These are phyloP conservation scores for Flaveria trinervia DNA, from an alignment of 129 eudicot genomes.

Conservation along the genomic window DNA sequence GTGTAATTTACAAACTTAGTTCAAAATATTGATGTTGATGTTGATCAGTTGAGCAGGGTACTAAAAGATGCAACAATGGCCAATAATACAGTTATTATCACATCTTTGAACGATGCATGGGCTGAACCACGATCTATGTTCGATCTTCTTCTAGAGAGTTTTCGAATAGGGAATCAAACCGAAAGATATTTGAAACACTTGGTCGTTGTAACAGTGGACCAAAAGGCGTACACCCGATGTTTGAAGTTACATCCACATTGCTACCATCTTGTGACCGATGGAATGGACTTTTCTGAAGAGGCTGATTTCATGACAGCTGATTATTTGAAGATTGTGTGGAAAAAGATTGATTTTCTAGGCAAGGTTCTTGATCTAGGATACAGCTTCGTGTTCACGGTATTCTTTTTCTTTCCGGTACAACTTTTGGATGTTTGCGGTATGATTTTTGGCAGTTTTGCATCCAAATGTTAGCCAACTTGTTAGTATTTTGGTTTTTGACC, in stretches of 20 bases:
- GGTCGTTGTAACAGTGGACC: conserved; percentile 45
- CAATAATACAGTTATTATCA: conserved; percentile 45
- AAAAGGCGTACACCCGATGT: conserved; percentile 51
- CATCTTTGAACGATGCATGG: conserved; percentile 56
- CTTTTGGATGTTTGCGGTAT: neutral
- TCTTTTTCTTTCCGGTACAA: neutral
- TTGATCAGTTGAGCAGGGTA: conserved; percentile 28
- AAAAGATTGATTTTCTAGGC: conserved; percentile 41
- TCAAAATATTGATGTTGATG: neutral
- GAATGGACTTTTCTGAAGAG: conserved; percentile 35
- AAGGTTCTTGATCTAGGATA: conserved; percentile 50
- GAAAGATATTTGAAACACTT: conserved; percentile 39
- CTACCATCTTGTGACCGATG: conserved; percentile 33
- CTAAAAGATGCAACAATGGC: conserved; percentile 39
- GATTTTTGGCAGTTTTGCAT: too few species aligned
- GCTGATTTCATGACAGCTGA: conserved; percentile 45
- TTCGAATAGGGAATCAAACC: conserved; percentile 46
- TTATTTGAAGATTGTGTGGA: conserved; percentile 57
- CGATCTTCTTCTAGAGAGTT: conserved; percentile 53
- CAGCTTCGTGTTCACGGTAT: conserved; percentile 59
- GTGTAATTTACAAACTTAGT: too few species aligned
- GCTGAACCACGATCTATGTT: conserved; percentile 50
- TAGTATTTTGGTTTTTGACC: too few species aligned
- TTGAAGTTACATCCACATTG: conserved; percentile 41
- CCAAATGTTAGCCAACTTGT: too few species aligned